These are phyloP conservation scores for Backusella tuberculispora DNA, from an alignment of 192 early-diverging fungal genomes.

Conservation along the genomic window DNA sequence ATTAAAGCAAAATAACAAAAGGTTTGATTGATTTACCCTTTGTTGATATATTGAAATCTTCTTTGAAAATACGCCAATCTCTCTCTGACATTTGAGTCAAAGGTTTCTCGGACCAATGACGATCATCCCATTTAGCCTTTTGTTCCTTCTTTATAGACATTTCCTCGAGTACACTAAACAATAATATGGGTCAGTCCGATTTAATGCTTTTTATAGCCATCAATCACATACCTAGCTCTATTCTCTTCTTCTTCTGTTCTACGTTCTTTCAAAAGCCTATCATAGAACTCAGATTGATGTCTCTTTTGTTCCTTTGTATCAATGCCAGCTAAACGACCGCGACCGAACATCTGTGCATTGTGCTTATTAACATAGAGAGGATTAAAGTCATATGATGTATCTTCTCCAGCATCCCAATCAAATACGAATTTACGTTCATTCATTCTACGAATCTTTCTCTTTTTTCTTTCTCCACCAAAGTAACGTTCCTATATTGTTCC, in stretches of 20 bases:
- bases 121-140: constrained; percentile 81
- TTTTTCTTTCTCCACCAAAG: constrained; percentile 77
- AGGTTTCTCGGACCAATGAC: constrained; percentile 95
- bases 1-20: neutral
- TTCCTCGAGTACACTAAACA: constrained; percentile 60
- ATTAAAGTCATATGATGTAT: constrained; percentile 92
- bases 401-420: constrained; percentile 96
- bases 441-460: constrained; percentile 78
- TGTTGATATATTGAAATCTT: constrained; percentile 95
- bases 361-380: constrained; percentile 83
- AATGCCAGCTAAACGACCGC: constrained; percentile 87
- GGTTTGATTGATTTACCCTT: constrained; percentile 61
- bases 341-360: constrained; percentile 80
- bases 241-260: constrained; percentile 60
- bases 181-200: neutral
- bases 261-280: constrained; percentile 63
- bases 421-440: constrained; percentile 97
- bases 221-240: constrained; percentile 51
- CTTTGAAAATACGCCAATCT: constrained; percentile 99
- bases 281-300: constrained; percentile 69
- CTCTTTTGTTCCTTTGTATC: constrained; percentile 78
- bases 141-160: constrained; percentile 66
- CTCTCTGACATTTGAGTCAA: constrained; percentile 91
- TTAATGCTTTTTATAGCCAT: neutral
- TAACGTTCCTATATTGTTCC: constrained; percentile 68